Conservation (phyloP, 495 filamentous ascomycete species). For the Thermothielavioides terrestris region DNA sequence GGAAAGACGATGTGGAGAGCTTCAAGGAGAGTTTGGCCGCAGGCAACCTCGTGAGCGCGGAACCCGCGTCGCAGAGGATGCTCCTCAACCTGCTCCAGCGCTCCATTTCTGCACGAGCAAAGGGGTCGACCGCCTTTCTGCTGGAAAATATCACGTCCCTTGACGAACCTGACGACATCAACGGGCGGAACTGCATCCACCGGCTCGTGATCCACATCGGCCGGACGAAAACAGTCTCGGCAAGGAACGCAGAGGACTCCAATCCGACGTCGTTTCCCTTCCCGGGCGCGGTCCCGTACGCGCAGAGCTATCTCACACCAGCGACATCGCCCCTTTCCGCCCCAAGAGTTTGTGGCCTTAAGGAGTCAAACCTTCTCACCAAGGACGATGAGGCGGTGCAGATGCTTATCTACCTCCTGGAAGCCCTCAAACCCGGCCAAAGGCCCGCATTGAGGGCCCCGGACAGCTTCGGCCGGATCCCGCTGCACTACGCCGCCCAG, state of each 20-base stretch:
- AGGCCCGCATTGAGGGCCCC: conserved; percentile 55
- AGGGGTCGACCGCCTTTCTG: conserved; percentile 57
- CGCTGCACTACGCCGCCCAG: conserved; percentile 91
- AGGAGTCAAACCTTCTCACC: conserved; percentile 52
- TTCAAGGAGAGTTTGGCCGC: conserved; percentile 52
- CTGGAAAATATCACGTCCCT: conserved; percentile 58
- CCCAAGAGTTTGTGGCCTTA: conserved; percentile 27
- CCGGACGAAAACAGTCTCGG: conserved; percentile 57
- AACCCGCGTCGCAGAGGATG: conserved; percentile 50
- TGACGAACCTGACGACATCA: conserved; percentile 84
- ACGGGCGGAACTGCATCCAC: conserved; percentile 88
- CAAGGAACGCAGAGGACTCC: conserved; percentile 33
- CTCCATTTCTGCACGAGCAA: conserved; percentile 63
- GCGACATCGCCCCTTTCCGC: conserved; percentile 56
- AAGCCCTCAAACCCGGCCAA: conserved; percentile 60
- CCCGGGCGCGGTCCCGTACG: conserved; percentile 53
- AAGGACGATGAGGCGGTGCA: conserved; percentile 66
- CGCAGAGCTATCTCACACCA: conserved; percentile 53
- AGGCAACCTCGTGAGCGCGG: conserved; percentile 44
- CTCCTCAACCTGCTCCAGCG: conserved; percentile 76
- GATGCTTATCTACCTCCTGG: conserved; percentile 64
- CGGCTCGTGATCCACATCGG: conserved; percentile 85
- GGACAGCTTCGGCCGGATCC: conserved; percentile 76
- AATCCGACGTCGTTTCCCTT: conserved; percentile 40
- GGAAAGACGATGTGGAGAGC: conserved; percentile 57